Evolutionary conservation across 306 rosid genomes (phyloP), one percentile per base, ranked within the genome.

Genomic region (Casuarina equisetifolia): DNA sequence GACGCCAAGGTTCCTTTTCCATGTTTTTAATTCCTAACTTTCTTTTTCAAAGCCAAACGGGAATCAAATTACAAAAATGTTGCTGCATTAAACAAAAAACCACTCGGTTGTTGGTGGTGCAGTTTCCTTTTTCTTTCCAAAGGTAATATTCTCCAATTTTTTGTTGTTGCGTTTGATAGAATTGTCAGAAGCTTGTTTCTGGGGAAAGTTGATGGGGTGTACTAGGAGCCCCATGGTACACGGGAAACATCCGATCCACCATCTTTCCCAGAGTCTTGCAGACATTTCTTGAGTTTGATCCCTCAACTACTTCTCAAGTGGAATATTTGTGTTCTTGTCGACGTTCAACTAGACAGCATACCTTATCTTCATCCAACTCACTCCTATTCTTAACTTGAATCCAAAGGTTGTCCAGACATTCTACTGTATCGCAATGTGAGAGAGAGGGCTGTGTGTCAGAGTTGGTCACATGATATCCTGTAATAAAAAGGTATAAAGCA

Each of bases 341-440:
- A 69, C 48, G 4, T 67, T 75, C 57, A 87, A 76, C 77, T 76
- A 73, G 92, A 88, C 95, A 81, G 72, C 58, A 66, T 76, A 83
- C 83, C 92, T 79, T 82, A 78, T 83, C 32, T 75, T 73, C 59
- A 76, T 70, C 77, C 40, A 70, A 70, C 55, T 69, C 45, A 76
- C 54, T 19, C 82, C 71, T 70, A 36, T 75, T 69, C 74, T 74
- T 75, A 48, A 76, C 88, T 82, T 73, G 9, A 76, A 73, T 74
- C 64, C 72, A 53, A 85, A 72, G 81, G 59, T 75, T 89, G 76
- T 74, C 84, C 42, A 45, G 67, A 42, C 79, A 40, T 84, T 80
- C 68, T 70, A 51, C 74, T 51, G 50, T 59, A 44, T 81, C 73
- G 75, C 76, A 49, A 4, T 67, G 32, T 38, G 45, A 64, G 48